phyloP scores from a whole-genome alignment of 306 rosid genomes.

The Luffa acutangula region DNA sequence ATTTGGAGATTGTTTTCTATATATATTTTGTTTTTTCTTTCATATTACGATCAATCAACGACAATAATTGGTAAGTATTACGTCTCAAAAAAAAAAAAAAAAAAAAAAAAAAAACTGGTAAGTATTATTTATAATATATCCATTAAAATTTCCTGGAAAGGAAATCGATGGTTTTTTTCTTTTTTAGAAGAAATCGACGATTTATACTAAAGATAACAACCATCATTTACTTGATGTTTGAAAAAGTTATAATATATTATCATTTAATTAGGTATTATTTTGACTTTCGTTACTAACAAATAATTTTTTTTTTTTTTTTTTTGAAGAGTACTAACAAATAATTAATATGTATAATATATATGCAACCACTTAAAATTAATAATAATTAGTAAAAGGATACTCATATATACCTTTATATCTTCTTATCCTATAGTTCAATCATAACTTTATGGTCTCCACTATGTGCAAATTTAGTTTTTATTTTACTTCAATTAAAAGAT shows the following conservation, averaged over 20 bases:
- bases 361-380: neutral
- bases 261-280: neutral
- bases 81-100: too few relatives aligned
- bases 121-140: neutral
- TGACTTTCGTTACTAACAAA: neutral
- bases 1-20: too few relatives aligned
- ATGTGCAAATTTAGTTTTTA: neutral
- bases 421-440: constrained; percentile 4
- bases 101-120: too few relatives aligned
- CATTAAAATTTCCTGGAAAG: neutral
- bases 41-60: neutral
- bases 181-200: too few relatives aligned
- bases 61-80: neutral
- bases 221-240: neutral
- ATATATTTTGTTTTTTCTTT: too few relatives aligned
- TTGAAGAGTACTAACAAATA: neutral
- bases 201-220: too few relatives aligned
- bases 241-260: neutral
- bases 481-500: neutral
- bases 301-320: neutral
- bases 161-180: too few relatives aligned
- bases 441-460: neutral
- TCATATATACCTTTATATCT: neutral
- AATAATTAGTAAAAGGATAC: neutral
- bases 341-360: neutral